These are phyloP conservation scores for Exophiala sideris DNA, from an alignment of 2,329 filamentous ascomycete genomes.

Conservation along the genomic window DNA sequence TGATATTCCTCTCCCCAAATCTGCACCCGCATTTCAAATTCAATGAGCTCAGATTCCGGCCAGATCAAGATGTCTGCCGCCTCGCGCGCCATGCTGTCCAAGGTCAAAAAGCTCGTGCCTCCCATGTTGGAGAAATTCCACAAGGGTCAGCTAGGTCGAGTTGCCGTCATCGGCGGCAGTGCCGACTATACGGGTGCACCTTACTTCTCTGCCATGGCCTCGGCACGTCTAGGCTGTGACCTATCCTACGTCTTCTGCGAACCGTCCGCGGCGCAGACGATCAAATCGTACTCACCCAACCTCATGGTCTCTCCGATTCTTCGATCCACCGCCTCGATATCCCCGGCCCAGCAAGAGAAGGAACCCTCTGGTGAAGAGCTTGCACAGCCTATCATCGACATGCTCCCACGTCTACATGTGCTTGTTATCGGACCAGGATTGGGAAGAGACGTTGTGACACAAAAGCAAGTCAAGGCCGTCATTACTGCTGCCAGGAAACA, in stretches of 20 bases:
- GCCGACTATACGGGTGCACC: slow-evolving; percentile 96
- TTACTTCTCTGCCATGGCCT: slow-evolving; percentile 97
- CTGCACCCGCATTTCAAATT: neutral
- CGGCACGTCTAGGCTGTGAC: slow-evolving; percentile 68
- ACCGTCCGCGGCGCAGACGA: slow-evolving; percentile 76
- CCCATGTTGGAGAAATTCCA: slow-evolving; percentile 95
- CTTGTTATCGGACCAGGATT: slow-evolving; percentile 90
- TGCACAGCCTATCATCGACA: slow-evolving; percentile 66
- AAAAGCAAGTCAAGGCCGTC: slow-evolving; percentile 75
- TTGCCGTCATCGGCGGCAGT: slow-evolving; percentile 91
- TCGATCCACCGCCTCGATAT: slow-evolving; percentile 64
- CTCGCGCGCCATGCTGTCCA: slow-evolving; percentile 71
- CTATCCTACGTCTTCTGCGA: slow-evolving; percentile 76
- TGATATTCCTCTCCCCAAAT: neutral
- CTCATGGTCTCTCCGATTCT: slow-evolving; percentile 98
- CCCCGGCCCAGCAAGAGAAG: slow-evolving; percentile 48
- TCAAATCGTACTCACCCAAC: slow-evolving; percentile 97
- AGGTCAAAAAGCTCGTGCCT: slow-evolving; percentile 85
- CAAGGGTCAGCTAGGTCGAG: slow-evolving; percentile 89
- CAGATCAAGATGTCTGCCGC: slow-evolving; percentile 57
- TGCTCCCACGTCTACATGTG: slow-evolving; percentile 84
- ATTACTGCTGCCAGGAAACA: slow-evolving; percentile 72
- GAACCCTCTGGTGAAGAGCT: slow-evolving; percentile 60
- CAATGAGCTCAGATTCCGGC: slow-evolving; percentile 20
- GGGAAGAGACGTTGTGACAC: slow-evolving; percentile 85